These are phyloP conservation scores for Coniferiporia sulphurascens DNA, from an alignment of 1,284 basidiomycete species.

Conservation along the genomic window DNA sequence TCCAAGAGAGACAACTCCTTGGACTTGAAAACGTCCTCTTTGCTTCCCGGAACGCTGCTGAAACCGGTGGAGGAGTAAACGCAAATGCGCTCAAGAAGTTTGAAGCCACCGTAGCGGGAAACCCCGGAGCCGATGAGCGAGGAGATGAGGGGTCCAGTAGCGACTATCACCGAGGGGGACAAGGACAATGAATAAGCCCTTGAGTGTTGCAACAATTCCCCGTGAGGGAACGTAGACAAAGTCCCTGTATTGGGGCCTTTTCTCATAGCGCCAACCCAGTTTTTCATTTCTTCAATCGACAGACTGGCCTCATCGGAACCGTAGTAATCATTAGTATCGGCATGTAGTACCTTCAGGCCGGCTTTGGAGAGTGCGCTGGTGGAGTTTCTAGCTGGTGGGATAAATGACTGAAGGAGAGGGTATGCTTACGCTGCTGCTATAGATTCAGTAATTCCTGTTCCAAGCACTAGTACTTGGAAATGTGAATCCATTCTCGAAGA, in stretches of 20 bases:
- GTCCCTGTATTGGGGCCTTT: constrained; percentile 23
- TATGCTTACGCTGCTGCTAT: constrained; percentile 78
- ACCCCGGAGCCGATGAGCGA: constrained; percentile 83
- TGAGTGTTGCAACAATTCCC: constrained; percentile 36
- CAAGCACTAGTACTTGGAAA: constrained; percentile 84
- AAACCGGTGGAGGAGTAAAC: constrained; percentile 48
- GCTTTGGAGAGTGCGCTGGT: constrained; percentile 81
- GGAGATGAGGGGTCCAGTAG: constrained; percentile 76
- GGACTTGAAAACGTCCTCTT: constrained; percentile 92
- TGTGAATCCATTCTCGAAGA: constrained; percentile 3
- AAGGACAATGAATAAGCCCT: constrained; percentile 86
- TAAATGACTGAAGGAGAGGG: constrained; percentile 11
- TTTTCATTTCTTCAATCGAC: constrained; percentile 72
- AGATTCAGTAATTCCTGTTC: constrained; percentile 86
- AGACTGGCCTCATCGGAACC: constrained; percentile 81
- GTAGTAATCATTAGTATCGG: constrained; percentile 85
- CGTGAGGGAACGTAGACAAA: constrained; percentile 35
- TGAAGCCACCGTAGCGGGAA: constrained; percentile 86
- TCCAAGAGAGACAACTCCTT: constrained; percentile 75
- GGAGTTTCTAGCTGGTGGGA: constrained; percentile 24
- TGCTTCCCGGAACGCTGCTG: constrained; percentile 79
- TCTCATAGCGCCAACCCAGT: constrained; percentile 43
- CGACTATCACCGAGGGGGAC: constrained; percentile 77
- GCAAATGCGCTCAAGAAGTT: constrained; percentile 74
- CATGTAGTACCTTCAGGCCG: constrained; percentile 81